phyloP scores from a whole-genome alignment of 2,329 filamentous ascomycete genomes.

The Dactylella cylindrospora region DNA sequence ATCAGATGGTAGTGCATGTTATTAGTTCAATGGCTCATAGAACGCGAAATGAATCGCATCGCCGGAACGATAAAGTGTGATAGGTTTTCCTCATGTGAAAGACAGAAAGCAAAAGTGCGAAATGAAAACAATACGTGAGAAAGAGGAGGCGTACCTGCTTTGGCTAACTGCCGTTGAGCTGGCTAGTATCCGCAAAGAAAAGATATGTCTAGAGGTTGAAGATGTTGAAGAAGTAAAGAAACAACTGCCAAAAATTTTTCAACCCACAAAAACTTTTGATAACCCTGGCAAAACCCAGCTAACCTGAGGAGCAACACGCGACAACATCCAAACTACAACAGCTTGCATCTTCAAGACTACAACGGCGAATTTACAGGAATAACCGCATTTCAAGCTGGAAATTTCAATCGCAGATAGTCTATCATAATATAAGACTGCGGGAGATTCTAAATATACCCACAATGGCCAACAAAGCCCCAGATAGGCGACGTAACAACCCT shows the following conservation, averaged over 20 bases:
- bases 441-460: constrained; percentile 2
- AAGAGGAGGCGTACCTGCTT: constrained; percentile 17
- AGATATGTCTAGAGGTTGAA: not conserved
- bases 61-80: constrained; percentile 42
- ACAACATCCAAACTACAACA: too few relatives aligned
- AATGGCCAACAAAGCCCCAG: constrained; percentile 54
- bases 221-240: constrained; percentile 13
- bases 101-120: not conserved
- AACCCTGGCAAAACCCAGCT: too few relatives aligned
- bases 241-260: constrained; percentile 15
- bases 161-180: too few relatives aligned
- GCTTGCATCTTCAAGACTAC: too few relatives aligned
- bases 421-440: too few relatives aligned
- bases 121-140: not conserved
- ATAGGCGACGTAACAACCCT: constrained; percentile 87
- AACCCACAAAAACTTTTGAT: constrained; percentile 37
- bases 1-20: constrained; percentile 46
- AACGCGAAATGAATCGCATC: constrained; percentile 42
- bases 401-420: too few relatives aligned
- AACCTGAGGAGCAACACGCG: too few relatives aligned
- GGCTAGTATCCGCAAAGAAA: not conserved
- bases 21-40: constrained; percentile 43
- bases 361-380: too few relatives aligned
- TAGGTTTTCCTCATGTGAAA: constrained; percentile 44
- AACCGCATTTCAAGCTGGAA: too few relatives aligned